Base-by-base conservation (phyloP, 345 rosid genomes). In the Trapa incisa region DNA sequence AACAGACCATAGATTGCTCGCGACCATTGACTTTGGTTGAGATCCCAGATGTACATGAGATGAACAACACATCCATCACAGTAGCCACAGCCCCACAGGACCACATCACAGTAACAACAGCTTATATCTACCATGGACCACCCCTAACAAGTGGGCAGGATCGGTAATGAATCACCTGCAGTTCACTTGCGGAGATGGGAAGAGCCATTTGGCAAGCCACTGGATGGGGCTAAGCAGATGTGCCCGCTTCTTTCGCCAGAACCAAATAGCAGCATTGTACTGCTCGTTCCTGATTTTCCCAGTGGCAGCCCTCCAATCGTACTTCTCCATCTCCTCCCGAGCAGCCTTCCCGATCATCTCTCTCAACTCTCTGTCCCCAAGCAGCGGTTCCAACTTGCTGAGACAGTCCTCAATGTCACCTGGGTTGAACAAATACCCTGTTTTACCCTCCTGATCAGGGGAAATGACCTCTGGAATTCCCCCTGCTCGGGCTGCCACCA, bases 281-380 rank as follows among this genome's bases (percentile, higher is more conserved):
- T 94, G 91, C 74, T 94, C 97, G 5, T 91, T 86, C 57, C 99
- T 92, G 65, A 94, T 91, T 74, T 70, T 87, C 35, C 79, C 80
- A 0, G 97, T 94, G 52, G 99, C 97, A 5, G 97, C 99, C 82
- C 75, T 87, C 99, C 99, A 94, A 22, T 86, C 96, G 62, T 94
- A 91, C 80, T 94, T 80, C 81, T 91, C 96, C 70, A 81, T 91
- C 63, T 94, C 99, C 79, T 75, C 75, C 5, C 99, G 89, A 38
- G 96, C 96, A 0, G 96, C 99, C 75, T 75, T 79, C 15, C 99
- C 99, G 0, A 94, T 85, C 50, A 75, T 77, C 68, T 81, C 93
- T 75, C 99, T 83, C 74, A 78, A 70, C 71, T 85, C 87, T 11
- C 68, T 45, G 81, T 87, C 71, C 43, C 67, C 43, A 63, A 94